Base-by-base conservation (phyloP, 768 basidiomycete genomes). In the Candolleomyces aberdarensis region DNA sequence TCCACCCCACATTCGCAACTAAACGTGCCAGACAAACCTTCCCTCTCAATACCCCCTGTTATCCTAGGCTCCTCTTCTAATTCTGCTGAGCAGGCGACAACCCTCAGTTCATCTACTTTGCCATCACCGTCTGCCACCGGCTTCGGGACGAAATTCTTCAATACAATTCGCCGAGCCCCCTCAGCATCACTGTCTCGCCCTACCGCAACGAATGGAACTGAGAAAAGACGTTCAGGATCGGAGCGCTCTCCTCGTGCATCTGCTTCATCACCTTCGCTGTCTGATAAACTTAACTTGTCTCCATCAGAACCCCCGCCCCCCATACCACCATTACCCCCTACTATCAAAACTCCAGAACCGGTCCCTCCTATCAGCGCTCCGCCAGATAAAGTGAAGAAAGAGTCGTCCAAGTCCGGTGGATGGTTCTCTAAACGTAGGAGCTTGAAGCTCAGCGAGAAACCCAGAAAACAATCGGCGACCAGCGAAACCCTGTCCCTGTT, bases 341-440 rank as follows among this genome's bases (percentile, higher is more conserved):
- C 41, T 11, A 63, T 66, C 13, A 56, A 56, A 10, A 56, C 65
- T 22, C 47, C 65, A 39, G 55, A 64, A 11, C 59, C 68, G 19
- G 52, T 56, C 51, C 31, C 62, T 29, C 54, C 61, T 36, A 62
- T 68, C 62, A 77, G 76, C 67, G 77, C 75, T 67, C 70, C 71
- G 54, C 60, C 65, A 4, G 67, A 80, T 22, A 73, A 71, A 60
- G 64, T 76, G 14, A 78, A 76, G 47, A 76, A 76, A 58, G 80
- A 80, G 64, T 64, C 66, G n/a, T 62, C 57, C 22, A 51, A 46
- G 19, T 40, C 75, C 15, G 75, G 76, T 41, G 63, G 67, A 3
- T 87, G 85, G 84, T 85, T 84, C 64, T 65, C 69, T 32, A 82
- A 81, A 68, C 77, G 83, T 56, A 85, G 80, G 70, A 84, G 80